These are phyloP conservation scores for Gossypium laxum DNA, from an alignment of 441 rosid genomes.

Conservation along the genomic window DNA sequence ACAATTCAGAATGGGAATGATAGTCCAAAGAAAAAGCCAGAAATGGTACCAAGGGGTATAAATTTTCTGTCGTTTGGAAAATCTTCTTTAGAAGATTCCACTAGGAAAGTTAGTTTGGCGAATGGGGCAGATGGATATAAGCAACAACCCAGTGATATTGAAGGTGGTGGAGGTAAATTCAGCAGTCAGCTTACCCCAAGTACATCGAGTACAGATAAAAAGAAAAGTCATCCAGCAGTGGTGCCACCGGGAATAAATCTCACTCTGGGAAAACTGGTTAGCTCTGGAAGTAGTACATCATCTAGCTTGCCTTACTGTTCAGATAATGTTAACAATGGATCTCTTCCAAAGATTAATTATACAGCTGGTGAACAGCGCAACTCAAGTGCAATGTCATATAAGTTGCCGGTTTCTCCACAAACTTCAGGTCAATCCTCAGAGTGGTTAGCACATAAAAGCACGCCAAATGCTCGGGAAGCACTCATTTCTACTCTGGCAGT, in stretches of 20 bases:
- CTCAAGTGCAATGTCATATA: conserved; percentile 15
- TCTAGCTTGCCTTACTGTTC: conserved; percentile 18
- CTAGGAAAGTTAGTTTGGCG: conserved; percentile 12
- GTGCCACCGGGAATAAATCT: conserved; percentile 9
- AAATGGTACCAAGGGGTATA: conserved; percentile 53
- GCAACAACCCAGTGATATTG: not conserved
- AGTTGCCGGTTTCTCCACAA: conserved; percentile 13
- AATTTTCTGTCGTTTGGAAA: conserved; percentile 71
- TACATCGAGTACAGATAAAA: not conserved
- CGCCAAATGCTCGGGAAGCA: conserved; percentile 35
- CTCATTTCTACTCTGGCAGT: conserved; percentile 47
- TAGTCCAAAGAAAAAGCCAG: conserved; percentile 23
- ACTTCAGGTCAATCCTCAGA: conserved; percentile 27
- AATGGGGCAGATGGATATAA: conserved; percentile 13
- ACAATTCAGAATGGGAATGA: conserved; percentile 22
- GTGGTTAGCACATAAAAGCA: conserved; percentile 20
- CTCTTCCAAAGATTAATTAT: conserved; percentile 20
- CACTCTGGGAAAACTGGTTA: conserved; percentile 13
- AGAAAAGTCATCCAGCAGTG: conserved; percentile 15
- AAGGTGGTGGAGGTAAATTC: not conserved
- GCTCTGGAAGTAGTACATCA: not conserved
- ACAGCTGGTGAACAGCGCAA: conserved; percentile 12
- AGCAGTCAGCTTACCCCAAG: conserved; percentile 14
- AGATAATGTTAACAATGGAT: conserved; percentile 7
- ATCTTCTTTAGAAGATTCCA: conserved; percentile 19